Evolutionary conservation across 257 asterid genomes (phyloP).

Genomic region (Anisodus acutangulus): DNA sequence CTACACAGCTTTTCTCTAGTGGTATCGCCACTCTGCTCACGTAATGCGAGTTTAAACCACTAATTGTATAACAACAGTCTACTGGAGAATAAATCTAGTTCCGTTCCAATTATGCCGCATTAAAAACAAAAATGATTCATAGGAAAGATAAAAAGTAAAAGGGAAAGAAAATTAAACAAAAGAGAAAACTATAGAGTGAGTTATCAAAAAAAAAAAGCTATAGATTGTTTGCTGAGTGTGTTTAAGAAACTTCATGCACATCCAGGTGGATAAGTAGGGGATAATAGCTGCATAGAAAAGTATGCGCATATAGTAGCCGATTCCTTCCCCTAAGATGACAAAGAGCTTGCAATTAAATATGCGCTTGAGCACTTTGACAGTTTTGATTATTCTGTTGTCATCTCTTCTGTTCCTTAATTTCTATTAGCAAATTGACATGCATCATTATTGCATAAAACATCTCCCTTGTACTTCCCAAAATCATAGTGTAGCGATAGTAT

Average conservation of each 20-base stretch:
- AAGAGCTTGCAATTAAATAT: background rate
- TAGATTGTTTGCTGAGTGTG: conserved; percentile 4
- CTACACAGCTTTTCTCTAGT: conserved; percentile 9
- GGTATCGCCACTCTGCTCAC: background rate
- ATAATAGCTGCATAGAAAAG: conserved; percentile 5
- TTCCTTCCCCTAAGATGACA: conserved; percentile 22
- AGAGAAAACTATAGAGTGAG: background rate
- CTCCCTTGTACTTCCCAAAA: conserved; percentile 20
- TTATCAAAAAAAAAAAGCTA: background rate
- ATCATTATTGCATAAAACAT: background rate
- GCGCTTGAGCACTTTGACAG: background rate
- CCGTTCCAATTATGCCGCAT: background rate
- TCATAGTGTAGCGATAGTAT: background rate
- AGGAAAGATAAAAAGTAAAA: background rate
- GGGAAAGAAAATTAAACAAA: background rate
- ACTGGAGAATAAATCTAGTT: conserved; percentile 6
- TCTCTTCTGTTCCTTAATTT: background rate
- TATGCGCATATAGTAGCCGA: background rate
- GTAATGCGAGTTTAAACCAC: conserved; percentile 3
- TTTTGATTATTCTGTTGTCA: background rate
- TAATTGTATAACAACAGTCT: background rate
- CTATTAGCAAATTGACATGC: background rate
- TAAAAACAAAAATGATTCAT: background rate
- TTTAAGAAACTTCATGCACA: background rate
- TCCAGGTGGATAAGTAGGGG: conserved; percentile 15